Conservation (phyloP, 257 asterid genomes). For the Leonotis leonurus region DNA sequence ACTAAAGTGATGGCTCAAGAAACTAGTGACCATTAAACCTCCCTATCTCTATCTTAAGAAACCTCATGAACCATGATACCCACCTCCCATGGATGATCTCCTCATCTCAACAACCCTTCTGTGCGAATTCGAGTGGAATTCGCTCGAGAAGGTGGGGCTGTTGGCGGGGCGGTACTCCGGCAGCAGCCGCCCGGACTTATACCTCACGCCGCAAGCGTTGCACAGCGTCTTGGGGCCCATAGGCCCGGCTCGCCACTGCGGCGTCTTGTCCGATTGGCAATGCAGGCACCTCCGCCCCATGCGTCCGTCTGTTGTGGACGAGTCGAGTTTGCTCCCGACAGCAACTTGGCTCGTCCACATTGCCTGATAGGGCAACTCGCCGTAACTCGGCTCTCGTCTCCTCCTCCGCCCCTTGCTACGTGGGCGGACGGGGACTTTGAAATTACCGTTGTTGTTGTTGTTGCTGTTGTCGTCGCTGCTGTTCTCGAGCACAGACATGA, state of each 20-base stretch:
- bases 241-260: constrained; percentile 92
- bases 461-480: constrained; percentile 32
- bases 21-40: constrained; percentile 23
- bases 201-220: constrained; percentile 90
- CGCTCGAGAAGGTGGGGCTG: constrained; percentile 62
- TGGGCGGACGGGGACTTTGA: constrained; percentile 52
- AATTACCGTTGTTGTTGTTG: too few species aligned
- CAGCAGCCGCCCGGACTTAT: constrained; percentile 73
- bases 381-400: constrained; percentile 22
- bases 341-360: constrained; percentile 19
- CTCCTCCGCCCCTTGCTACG: constrained; percentile 42
- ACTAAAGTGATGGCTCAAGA: constrained; percentile 8
- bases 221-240: constrained; percentile 80
- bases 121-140: constrained; percentile 74
- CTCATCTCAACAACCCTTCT: constrained; percentile 85
- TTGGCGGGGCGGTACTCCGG: constrained; percentile 85
- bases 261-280: constrained; percentile 79
- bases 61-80: constrained; percentile 25
- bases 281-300: constrained; percentile 72
- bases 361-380: constrained; percentile 23
- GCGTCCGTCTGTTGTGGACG: constrained; percentile 6
- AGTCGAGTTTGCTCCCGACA: constrained; percentile 26
- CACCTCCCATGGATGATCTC: constrained; percentile 19
- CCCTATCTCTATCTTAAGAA: constrained; percentile 46
- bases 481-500: constrained; percentile 53